phyloP scores from a whole-genome alignment of 2,329 filamentous ascomycete genomes.

The Corynespora cassiicola region DNA sequence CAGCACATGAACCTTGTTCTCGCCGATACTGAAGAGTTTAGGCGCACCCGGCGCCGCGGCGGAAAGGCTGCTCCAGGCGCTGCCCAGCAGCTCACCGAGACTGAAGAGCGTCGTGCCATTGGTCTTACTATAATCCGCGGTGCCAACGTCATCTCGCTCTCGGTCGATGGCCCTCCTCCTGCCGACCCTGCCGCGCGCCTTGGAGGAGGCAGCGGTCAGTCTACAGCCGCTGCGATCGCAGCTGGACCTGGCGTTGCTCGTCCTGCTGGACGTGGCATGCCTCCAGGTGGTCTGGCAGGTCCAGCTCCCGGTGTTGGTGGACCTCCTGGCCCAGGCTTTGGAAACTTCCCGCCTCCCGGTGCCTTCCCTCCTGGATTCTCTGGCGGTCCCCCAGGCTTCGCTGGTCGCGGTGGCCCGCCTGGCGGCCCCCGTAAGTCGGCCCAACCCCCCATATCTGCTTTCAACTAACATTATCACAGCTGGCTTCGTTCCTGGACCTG shows the following conservation, averaged over 20 bases:
- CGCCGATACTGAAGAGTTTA: conserved; percentile 81
- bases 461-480: conserved; percentile 33
- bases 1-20: conserved; percentile 99
- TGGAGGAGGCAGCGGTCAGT: conserved; percentile 74
- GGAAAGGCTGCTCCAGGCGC: conserved; percentile 74
- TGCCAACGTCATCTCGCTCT: conserved; percentile 91
- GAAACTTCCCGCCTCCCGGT: conserved; percentile 58
- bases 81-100: conserved; percentile 73
- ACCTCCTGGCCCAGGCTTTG: conserved; percentile 70
- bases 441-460: neutral
- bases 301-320: conserved; percentile 88
- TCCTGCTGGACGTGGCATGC: conserved; percentile 84
- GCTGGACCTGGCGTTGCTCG: conserved; percentile 89
- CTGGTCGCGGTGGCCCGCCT: conserved; percentile 46
- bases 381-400: conserved; percentile 42
- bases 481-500: too few species aligned
- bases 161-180: conserved; percentile 93
- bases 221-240: conserved; percentile 65
- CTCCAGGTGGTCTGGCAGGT: conserved; percentile 84
- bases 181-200: conserved; percentile 91
- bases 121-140: conserved; percentile 94
- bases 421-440: conserved; percentile 44
- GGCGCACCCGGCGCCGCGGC: conserved; percentile 38
- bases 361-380: conserved; percentile 54
- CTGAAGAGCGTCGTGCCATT: conserved; percentile 96